phyloP scores from a whole-genome alignment of 805 yeast species.

The Candida ipomoeae region DNA sequence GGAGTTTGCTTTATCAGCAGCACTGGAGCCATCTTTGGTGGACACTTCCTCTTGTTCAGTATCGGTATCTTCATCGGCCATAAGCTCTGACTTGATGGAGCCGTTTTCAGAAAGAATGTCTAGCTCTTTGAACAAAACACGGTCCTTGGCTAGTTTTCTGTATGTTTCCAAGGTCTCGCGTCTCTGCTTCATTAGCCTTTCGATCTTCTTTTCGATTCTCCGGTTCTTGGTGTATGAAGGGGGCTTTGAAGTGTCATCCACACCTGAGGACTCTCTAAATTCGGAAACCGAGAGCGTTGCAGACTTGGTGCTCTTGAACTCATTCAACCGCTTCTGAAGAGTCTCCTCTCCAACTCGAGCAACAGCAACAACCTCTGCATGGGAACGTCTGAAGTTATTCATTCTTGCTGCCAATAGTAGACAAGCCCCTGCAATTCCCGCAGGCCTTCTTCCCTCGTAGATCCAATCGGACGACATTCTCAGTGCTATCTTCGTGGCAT shows the following conservation, averaged over 20 bases:
- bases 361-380: conserved; percentile 89
- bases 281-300: conserved; percentile 68
- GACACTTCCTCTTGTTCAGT: conserved; percentile 6
- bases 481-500: conserved; percentile 81
- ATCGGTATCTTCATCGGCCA: conserved; percentile 10
- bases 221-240: conserved; percentile 76
- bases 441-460: conserved; percentile 94
- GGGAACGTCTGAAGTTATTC: conserved; percentile 91
- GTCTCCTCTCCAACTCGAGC: conserved; percentile 96
- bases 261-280: conserved; percentile 53
- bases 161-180: conserved; percentile 19
- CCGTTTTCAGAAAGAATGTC: neutral
- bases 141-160: conserved; percentile 20
- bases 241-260: conserved; percentile 56
- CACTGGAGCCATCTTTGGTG: neutral
- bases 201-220: conserved; percentile 41
- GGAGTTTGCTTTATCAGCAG: neutral
- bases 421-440: conserved; percentile 98
- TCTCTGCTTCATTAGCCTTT: conserved; percentile 22
- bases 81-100: neutral
- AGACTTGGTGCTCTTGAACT: conserved; percentile 74
- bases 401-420: conserved; percentile 89
- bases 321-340: conserved; percentile 82
- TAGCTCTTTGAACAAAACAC: conserved; percentile 7
- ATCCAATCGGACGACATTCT: conserved; percentile 96